These are phyloP conservation scores for Agaricus blazei DNA, from an alignment of 768 basidiomycete species.

Conservation along the genomic window DNA sequence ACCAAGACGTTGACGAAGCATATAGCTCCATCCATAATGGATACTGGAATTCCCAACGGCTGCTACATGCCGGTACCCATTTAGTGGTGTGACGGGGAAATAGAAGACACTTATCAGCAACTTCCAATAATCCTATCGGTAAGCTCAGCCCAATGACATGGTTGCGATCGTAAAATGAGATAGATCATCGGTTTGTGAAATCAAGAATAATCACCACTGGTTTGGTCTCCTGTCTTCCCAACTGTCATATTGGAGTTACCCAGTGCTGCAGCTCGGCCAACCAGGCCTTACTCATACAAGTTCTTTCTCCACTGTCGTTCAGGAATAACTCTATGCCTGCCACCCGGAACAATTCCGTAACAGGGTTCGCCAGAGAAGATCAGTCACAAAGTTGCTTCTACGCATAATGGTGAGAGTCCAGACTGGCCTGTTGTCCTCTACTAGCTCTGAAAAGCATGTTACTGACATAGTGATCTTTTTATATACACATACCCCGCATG, in stretches of 20 bases:
- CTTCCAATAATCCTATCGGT: not conserved
- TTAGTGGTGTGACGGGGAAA: not conserved
- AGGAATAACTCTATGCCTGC: constrained; percentile 8
- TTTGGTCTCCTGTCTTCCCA: constrained; percentile 7
- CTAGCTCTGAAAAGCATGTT: not conserved
- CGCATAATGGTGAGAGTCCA: constrained; percentile 10
- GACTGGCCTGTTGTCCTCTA: not conserved
- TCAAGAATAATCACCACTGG: constrained; percentile 13
- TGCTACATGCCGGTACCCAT: not conserved
- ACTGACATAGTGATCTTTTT: not conserved
- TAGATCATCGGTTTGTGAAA: not conserved
- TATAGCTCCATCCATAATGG: too few relatives aligned
- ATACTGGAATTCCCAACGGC: not conserved
- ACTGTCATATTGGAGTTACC: not conserved
- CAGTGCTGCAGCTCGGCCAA: not conserved
- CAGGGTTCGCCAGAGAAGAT: constrained; percentile 11
- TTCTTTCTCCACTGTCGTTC: constrained; percentile 9
- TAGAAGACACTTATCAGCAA: not conserved
- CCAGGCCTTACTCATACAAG: constrained; percentile 7
- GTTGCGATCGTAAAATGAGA: constrained; percentile 10
- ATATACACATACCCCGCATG: not conserved
- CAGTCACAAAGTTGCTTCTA: constrained; percentile 12
- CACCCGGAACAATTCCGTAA: constrained; percentile 7
- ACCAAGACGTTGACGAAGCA: too few relatives aligned
- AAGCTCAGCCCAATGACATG: constrained; percentile 6